Evolutionary conservation across 2,329 filamentous ascomycete genomes (phyloP).

Genomic region (Aureobasidium sp.): DNA sequence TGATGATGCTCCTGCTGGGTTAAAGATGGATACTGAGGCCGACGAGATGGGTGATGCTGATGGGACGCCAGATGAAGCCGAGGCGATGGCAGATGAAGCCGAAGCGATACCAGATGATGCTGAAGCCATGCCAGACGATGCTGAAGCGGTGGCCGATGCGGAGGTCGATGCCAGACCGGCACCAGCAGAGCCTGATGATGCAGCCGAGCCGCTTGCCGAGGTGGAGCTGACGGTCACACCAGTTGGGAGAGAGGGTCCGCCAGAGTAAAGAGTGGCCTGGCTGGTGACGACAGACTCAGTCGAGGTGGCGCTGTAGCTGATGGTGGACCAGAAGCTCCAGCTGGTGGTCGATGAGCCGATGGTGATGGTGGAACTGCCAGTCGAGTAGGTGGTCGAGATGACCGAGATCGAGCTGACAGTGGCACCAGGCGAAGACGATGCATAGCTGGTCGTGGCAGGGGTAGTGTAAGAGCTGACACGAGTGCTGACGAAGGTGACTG

Average conservation of each 20-base stretch:
- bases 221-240: not conserved
- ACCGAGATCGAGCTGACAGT: constrained; percentile 8
- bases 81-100: not conserved
- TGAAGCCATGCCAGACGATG: constrained; percentile 2
- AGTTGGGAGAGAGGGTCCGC: constrained; percentile 4
- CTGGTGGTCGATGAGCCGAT: not conserved
- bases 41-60: not conserved
- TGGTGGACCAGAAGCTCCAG: constrained; percentile 9
- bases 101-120: constrained; percentile 1
- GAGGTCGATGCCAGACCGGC: constrained; percentile 5
- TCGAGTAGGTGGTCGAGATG: constrained; percentile 12
- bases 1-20: not conserved
- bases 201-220: not conserved
- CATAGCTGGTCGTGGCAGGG: constrained; percentile 16
- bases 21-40: not conserved
- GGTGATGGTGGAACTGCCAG: constrained; percentile 7
- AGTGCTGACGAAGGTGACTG: constrained; percentile 29
- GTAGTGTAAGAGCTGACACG: constrained; percentile 7
- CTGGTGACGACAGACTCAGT: constrained; percentile 2
- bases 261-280: constrained; percentile 9
- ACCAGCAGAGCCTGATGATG: not conserved
- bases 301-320: constrained; percentile 3
- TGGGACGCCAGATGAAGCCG: not conserved
- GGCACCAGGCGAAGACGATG: constrained; percentile 10
- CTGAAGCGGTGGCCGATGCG: constrained; percentile 2